Evolutionary conservation across 78 protist species (phyloP).

Genomic region (Monocercomonoides exilis): DNA sequence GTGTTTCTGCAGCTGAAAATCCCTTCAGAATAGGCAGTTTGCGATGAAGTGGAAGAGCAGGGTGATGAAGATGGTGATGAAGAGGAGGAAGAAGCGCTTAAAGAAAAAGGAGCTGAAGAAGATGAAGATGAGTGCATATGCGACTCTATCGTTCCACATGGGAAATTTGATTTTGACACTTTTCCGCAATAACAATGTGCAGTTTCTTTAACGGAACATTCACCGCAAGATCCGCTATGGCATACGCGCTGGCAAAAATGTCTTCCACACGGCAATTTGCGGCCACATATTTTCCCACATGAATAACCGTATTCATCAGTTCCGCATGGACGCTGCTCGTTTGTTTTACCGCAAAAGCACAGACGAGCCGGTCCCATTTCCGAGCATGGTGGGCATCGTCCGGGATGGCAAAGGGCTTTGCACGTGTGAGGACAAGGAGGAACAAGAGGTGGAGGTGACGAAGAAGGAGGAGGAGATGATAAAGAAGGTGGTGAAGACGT

Average conservation of each 20-base stretch:
- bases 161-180: not conserved
- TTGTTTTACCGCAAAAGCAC: not conserved
- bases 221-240: not conserved
- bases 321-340: not conserved
- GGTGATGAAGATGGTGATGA: too few relatives aligned
- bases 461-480: too few relatives aligned
- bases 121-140: too few relatives aligned
- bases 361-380: not conserved
- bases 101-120: too few relatives aligned
- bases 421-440: not conserved
- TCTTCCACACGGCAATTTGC: not conserved
- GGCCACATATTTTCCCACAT: not conserved
- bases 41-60: too few relatives aligned
- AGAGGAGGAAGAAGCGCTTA: too few relatives aligned
- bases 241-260: not conserved
- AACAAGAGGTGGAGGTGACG: too few relatives aligned
- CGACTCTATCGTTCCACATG: too few relatives aligned
- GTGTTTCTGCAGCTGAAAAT: not conserved
- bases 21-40: not conserved
- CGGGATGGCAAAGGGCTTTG: not conserved
- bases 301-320: not conserved
- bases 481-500: not conserved
- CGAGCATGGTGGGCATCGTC: not conserved
- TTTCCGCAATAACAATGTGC: not conserved
- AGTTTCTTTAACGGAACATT: not conserved